These are phyloP conservation scores for Paraphoma sp. DNA, from an alignment of 2,329 filamentous ascomycete species.

Conservation along the genomic window DNA sequence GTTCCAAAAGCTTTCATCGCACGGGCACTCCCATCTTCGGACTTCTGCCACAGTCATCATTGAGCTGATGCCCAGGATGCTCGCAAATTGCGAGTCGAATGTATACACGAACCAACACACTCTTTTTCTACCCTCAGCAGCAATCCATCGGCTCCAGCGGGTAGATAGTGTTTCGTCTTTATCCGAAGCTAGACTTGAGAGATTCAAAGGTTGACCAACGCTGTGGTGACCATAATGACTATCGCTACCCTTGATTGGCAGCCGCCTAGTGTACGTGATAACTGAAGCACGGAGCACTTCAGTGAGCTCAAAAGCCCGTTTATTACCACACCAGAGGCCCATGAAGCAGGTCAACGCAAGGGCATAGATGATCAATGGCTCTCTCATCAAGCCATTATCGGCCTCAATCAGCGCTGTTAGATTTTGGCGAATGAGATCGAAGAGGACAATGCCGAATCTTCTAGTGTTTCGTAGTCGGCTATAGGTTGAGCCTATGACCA, in stretches of 20 bases:
- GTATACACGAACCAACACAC: background rate
- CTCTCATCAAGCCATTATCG: slow-evolving; percentile 9
- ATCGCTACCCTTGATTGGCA: background rate
- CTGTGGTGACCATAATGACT: background rate
- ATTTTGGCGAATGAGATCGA: slow-evolving; percentile 8
- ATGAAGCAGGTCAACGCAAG: slow-evolving; percentile 7
- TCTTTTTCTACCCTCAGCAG: background rate
- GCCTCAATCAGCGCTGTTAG: slow-evolving; percentile 5
- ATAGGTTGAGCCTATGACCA: slow-evolving; percentile 11
- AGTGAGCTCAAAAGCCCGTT: slow-evolving; percentile 8
- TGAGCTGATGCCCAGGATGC: slow-evolving; percentile 7
- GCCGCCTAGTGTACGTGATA: slow-evolving; percentile 8
- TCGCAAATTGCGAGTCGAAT: background rate
- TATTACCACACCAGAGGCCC: slow-evolving; percentile 14
- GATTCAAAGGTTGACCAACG: background rate
- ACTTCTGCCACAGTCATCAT: slow-evolving; percentile 9
- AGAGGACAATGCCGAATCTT: slow-evolving; percentile 10
- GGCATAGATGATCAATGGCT: slow-evolving; percentile 8
- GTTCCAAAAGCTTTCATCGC: slow-evolving; percentile 8
- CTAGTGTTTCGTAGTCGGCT: slow-evolving; percentile 7
- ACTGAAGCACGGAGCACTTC: slow-evolving; percentile 5
- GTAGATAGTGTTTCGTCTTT: background rate
- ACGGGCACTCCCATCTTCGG: slow-evolving; percentile 8
- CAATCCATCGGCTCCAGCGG: background rate
- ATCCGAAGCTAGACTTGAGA: background rate